Evolutionary conservation across 208 protist species (phyloP), one percentile per base, ranked within the genome.

Genomic region (Trypanosoma cruzi): DNA sequence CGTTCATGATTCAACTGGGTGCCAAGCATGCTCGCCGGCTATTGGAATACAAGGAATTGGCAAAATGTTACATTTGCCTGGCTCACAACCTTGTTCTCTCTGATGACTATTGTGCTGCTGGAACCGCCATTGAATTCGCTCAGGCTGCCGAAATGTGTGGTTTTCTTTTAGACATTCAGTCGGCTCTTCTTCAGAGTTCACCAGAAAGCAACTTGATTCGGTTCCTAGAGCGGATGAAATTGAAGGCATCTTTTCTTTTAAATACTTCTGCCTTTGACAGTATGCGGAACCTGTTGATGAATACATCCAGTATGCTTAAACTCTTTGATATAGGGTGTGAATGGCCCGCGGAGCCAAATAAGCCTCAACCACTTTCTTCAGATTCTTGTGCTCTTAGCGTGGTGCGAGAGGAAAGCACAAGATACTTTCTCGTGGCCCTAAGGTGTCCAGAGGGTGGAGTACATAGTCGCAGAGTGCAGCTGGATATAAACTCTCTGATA

Each of bases 371-470:
- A 26, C 62, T 77, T 40, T 36, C 59, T 22, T 5, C 34, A 32
- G 77, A 82, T 24, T 57, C 40, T 22, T 73, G 58, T 37, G 70
- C 67, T 16, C 53, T 82, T 37, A 71, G 59, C 36, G 59, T 77
- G 24, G 72, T 82, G 55, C 77, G 64, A 1, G 71, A 73, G 36
- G 46, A 46, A 3, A 26, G 20, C 29, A 78, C 62, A 14, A 31
- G 26, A 6, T 58, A 79, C 55, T 82, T 85, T 52, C 61, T 90
- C 34, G 78, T 92, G 5, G 55, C 77, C 20, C 59, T 94, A 22
- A 81, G 84, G 32, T 69, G 80, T 44, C 80, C 77, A 2, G 82
- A 90, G 53, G 89, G 86, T 22, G 60, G 22, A 18, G 76, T 88
- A 11, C 70, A 86, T 34, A 71, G 59, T 1, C 81, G 84, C 7